Evolutionary conservation across 1,139 yeast genomes (phyloP), one percentile per base, ranked within the genome.

Genomic region (Yamadazyma blattariae): DNA sequence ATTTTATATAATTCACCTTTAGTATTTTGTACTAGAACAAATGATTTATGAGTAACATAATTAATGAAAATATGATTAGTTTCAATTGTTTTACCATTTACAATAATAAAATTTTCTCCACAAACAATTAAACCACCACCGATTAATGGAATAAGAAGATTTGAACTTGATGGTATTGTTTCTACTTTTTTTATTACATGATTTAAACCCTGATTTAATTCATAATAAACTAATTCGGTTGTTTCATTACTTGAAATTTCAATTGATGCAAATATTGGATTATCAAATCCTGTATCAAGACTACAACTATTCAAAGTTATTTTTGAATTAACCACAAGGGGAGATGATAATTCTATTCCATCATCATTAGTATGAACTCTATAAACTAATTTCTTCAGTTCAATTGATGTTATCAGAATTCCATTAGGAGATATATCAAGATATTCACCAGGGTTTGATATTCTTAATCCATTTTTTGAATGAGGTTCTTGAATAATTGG

Each of bases 151-250:
- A 69, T 50, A 20, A 68, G 40, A 32, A 58, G 50, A 20, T 50
- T 51, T 1, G 71, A 54, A 16, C 64, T 51, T 0, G 49, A 42
- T 0, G 69, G 67, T 3, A 77, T 3, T 7, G 19, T 12, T 17
- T 35, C n/a, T 13, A 74, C 55, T 38, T 74, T 66, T 38, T 72
- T 74, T 2, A 83, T 68, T 2, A 89, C 74, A 52, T 83, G 85
- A 51, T 90, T 89, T 36, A 90, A 64, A 0, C 97, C 96, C 34
- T 86, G 72, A 56, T 92, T 97, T 21, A 90, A 62, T 51, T 87
- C 94, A 58, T 90, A 90, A 54, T 74, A 83, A 7, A 77, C 73
- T 39, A 90, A 59, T 13, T 42, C 41, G 4, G 56, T 39, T n/a
- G 44, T 44, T 14, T 35, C 31, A 44, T 76, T 71, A 23, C 14